Conservation (phyloP, 2,329 filamentous ascomycete species). For the Penicillium hordei region DNA sequence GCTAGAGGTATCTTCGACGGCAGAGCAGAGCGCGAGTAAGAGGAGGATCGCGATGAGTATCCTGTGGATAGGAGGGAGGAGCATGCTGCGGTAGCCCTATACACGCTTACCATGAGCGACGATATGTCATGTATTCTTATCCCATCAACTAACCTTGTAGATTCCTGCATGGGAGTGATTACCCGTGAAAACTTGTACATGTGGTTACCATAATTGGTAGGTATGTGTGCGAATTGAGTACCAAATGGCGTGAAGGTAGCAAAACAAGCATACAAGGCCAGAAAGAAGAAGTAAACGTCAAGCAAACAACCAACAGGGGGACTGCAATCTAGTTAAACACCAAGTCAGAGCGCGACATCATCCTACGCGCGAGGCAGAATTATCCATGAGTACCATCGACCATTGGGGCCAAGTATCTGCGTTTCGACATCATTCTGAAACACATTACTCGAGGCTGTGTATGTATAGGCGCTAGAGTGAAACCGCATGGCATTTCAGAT, state of each 20-base stretch:
- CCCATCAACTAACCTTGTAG: constrained; percentile 18
- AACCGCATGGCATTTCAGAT: constrained; percentile 24
- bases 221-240: neutral
- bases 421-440: constrained; percentile 23
- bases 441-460: constrained; percentile 18
- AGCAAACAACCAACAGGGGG: neutral
- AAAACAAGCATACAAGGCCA: constrained; percentile 1
- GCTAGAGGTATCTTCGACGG: constrained; percentile 16
- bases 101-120: constrained; percentile 18
- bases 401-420: constrained; percentile 9
- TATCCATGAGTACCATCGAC: constrained; percentile 13
- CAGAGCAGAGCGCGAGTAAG: constrained; percentile 25
- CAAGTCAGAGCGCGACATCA: constrained; percentile 8
- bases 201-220: constrained; percentile 27
- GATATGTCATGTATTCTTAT: neutral
- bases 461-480: constrained; percentile 33
- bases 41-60: constrained; percentile 27
- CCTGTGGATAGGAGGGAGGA: constrained; percentile 29
- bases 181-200: constrained; percentile 26
- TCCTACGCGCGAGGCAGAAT: constrained; percentile 17
- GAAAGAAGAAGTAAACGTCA: constrained; percentile 10
- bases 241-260: neutral
- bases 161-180: constrained; percentile 22
- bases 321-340: constrained; percentile 18
- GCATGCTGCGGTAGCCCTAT: constrained; percentile 39